A percentile compares a stretch with the other conserved stretches of the same genome.
phyloP scores from a whole-genome alignment of 331 rosid genomes.

The Saraca asoca region DNA sequence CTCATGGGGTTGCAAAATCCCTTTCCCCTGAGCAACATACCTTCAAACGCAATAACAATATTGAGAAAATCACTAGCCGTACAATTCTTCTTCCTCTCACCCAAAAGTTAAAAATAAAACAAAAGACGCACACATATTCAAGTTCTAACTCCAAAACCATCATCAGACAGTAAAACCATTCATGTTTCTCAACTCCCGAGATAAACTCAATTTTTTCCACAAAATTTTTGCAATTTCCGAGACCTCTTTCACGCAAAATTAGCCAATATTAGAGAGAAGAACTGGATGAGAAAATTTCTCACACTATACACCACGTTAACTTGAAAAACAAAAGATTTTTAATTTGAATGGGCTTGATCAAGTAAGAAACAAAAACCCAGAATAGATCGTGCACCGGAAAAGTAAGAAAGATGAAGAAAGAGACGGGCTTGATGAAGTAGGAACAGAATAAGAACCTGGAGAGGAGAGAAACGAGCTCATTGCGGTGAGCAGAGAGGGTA shows the following conservation, averaged over 20 bases:
- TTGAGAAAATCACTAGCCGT: conserved; percentile 1
- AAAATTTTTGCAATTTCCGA: too few species aligned
- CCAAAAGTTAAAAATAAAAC: not conserved
- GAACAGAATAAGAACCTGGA: conserved; percentile 59
- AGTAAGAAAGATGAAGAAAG: not conserved
- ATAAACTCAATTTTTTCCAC: too few species aligned
- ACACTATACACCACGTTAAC: too few species aligned
- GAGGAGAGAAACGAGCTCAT: conserved; percentile 80
- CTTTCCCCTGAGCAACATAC: conserved; percentile 85
- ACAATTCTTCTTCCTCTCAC: not conserved
- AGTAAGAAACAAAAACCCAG: not conserved
- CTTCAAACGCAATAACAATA: conserved; percentile 40
- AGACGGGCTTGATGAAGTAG: not conserved
- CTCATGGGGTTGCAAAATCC: conserved; percentile 85
- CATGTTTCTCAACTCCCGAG: too few species aligned
- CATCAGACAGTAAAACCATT: not conserved
- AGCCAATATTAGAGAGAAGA: not conserved
- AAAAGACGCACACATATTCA: not conserved
- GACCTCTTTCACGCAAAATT: too few species aligned
- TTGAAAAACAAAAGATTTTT: not conserved
- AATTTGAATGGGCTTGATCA: not conserved
- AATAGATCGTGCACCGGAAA: not conserved
- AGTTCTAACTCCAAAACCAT: not conserved
- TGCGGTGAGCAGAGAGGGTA: conserved; percentile 80
- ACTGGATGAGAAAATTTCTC: not conserved